A percentile compares a stretch with the other conserved stretches of the same genome.
Conservation (phyloP, 108 stramenopile species). For the Skeletonema tropicum region DNA sequence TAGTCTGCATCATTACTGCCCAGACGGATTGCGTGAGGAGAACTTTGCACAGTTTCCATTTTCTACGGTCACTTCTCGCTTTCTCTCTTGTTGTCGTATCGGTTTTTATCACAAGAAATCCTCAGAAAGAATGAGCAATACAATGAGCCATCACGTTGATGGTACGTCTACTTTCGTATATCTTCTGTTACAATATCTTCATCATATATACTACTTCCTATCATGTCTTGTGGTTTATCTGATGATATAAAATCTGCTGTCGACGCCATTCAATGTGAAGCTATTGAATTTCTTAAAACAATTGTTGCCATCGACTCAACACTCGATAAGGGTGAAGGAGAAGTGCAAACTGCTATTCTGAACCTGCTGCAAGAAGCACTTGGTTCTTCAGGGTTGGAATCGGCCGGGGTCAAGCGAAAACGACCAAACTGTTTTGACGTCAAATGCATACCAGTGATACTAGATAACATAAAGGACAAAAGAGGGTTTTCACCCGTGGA, state of each 20-base stretch:
- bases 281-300: conserved; percentile 17
- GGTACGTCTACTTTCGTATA: too few relatives aligned
- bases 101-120: too few relatives aligned
- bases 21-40: too few relatives aligned
- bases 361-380: neutral
- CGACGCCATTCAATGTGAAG: conserved; percentile 21
- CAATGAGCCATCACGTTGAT: too few relatives aligned
- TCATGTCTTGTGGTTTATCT: neutral
- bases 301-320: conserved; percentile 40
- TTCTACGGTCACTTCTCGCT: too few relatives aligned
- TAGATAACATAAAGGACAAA: conserved; percentile 11
- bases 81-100: too few relatives aligned
- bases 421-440: conserved; percentile 1
- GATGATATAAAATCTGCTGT: conserved; percentile 23
- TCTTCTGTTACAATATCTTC: too few relatives aligned
- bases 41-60: too few relatives aligned
- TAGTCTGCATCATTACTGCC: too few relatives aligned
- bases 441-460: conserved; percentile 15
- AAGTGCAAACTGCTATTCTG: conserved; percentile 14
- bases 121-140: too few relatives aligned
- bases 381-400: neutral
- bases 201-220: too few relatives aligned
- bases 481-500: conserved; percentile 33
- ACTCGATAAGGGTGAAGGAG: conserved; percentile 24
- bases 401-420: neutral